Evolutionary conservation across 2,329 filamentous ascomycete species (phyloP), one percentile per base, ranked within the genome.

Genomic region (Sarocladium kiliense): DNA sequence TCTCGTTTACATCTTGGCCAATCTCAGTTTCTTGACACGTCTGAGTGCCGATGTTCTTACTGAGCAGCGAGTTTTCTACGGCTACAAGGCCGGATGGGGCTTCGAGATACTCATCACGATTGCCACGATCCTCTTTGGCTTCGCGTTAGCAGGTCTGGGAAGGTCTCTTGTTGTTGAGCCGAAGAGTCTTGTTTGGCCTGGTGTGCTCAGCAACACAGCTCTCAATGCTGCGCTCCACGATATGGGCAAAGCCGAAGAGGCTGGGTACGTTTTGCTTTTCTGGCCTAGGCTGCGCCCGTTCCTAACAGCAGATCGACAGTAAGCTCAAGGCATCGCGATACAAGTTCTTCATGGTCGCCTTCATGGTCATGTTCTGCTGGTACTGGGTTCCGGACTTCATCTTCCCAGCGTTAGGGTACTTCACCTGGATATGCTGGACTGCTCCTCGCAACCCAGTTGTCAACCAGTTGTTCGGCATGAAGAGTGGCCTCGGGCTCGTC

Each of bases 1-100:
- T 64, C 67, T 82, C 16, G 77, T 81, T 53, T 76, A 75, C 55
- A 77, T 80, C 56, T 74, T 80, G 69, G 79, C 83, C 49, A 84
- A 85, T 64, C 73, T 77, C 1, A 77, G 73, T 14, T 75, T 76
- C 54, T 68, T 73, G 18, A 70, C 66, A 2, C 62, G 67, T n/a
- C 59, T 69, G 9, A 69, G 67, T 25, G 67, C 67, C 3, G 67
- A 70, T 25, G 67, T 68, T 10, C 59, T 70, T 27, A 68, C 66
- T 1, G 67, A 69, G 45, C 67, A 70, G 53, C 62, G 67, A 6
- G 58, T 75, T 61, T 77, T 74, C 54, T 77, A 77, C 54, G 66
- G 70, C 3, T 66, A 76, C 50, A 67, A 71, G 1, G 68, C 72
- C 0, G 69, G 75, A 3, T 77, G 74, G 58, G 75, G 75, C 0